Conservation (phyloP, 495 filamentous ascomycete genomes). For the Penicillium steckii region DNA sequence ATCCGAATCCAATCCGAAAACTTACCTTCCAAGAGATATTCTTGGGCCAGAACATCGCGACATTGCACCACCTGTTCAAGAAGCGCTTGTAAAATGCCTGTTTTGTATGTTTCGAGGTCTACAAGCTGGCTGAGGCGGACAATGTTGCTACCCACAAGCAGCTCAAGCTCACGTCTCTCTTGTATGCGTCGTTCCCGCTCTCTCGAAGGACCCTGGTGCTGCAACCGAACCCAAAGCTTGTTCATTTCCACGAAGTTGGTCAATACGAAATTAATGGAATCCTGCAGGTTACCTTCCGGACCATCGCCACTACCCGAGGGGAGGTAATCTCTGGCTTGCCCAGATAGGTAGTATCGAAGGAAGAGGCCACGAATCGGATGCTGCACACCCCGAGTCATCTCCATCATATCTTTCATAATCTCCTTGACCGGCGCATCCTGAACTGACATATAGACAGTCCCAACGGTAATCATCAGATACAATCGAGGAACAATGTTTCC, state of each 20-base stretch:
- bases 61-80: conserved; percentile 98
- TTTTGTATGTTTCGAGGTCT: conserved; percentile 89
- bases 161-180: conserved; percentile 90
- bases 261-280: conserved; percentile 94
- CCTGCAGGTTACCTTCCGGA: conserved; percentile 91
- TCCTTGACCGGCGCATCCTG: conserved; percentile 98
- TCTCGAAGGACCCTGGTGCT: conserved; percentile 95
- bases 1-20: not conserved
- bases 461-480: conserved; percentile 98
- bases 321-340: conserved; percentile 86
- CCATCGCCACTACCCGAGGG: conserved; percentile 81
- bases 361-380: conserved; percentile 95
- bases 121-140: conserved; percentile 94
- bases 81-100: conserved; percentile 82
- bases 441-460: conserved; percentile 98
- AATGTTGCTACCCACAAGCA: conserved; percentile 93
- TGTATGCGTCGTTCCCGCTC: conserved; percentile 91
- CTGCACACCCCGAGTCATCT: conserved; percentile 97
- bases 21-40: conserved; percentile 88
- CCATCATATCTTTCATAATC: conserved; percentile 99
- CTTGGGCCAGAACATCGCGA: conserved; percentile 92
- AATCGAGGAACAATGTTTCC: conserved; percentile 96
- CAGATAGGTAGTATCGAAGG: conserved; percentile 90
- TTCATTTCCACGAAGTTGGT: conserved; percentile 99
- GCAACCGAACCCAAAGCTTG: conserved; percentile 95